Evolutionary conservation across 2,329 filamentous ascomycete species (phyloP).

Genomic region (Juglanconis sp.): DNA sequence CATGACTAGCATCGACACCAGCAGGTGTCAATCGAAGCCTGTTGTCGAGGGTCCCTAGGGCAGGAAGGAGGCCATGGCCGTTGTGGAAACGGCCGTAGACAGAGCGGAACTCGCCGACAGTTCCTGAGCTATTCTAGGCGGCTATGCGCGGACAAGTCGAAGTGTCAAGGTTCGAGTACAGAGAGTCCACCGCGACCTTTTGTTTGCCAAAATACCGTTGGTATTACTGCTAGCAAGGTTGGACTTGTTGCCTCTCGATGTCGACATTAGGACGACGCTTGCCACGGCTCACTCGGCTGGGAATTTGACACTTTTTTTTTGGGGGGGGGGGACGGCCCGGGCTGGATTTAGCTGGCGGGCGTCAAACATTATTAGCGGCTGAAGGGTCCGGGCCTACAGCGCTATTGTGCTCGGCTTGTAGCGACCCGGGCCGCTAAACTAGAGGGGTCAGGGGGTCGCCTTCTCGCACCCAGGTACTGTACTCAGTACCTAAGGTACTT

Average conservation of each 20-base stretch:
- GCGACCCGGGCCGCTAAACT: background rate
- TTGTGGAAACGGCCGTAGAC: conserved; percentile 5
- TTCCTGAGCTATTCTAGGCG: background rate
- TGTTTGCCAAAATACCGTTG: background rate
- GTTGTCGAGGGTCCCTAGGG: background rate
- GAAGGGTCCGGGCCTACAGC: too few species aligned
- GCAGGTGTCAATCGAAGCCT: background rate
- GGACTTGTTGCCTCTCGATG: background rate
- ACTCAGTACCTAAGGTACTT: background rate
- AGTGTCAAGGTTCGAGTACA: conserved; percentile 1
- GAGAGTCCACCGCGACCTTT: background rate
- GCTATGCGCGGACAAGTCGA: background rate
- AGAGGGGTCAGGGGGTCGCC: too few species aligned
- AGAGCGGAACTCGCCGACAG: conserved; percentile 4
- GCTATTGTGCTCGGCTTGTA: background rate
- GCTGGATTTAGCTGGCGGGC: background rate
- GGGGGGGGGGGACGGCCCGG: background rate
- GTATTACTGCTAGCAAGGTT: background rate
- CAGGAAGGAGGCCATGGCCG: background rate
- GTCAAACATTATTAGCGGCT: background rate
- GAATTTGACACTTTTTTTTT: too few species aligned
- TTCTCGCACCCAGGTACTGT: too few species aligned
- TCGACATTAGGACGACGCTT: background rate
- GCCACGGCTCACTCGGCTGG: too few species aligned
- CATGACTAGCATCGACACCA: background rate